A percentile compares a stretch with the other conserved stretches of the same genome.
These are phyloP conservation scores for Cutaneotrichosporon sp. DNA, from an alignment of 1,284 basidiomycete genomes.

Conservation along the genomic window DNA sequence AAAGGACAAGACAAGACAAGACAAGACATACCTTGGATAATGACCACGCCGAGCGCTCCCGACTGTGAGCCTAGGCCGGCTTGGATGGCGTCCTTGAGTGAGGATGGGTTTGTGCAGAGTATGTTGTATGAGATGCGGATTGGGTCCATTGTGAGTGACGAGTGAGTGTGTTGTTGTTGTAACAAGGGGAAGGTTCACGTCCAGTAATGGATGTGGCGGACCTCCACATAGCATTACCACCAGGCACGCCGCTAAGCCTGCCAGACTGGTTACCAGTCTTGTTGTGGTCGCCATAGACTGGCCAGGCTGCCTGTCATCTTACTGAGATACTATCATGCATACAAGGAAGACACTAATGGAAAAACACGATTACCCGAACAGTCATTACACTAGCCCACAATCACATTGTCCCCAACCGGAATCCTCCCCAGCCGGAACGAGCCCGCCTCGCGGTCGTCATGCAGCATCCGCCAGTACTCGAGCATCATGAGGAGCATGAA, in stretches of 20 bases:
- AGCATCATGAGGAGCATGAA: conserved; percentile 45
- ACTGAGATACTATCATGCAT: not conserved
- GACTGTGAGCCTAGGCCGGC: conserved; percentile 73
- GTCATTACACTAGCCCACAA: not conserved
- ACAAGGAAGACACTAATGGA: not conserved
- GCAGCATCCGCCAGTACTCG: conserved; percentile 42
- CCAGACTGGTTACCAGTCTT: not conserved
- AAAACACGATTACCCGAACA: not conserved
- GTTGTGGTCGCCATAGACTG: not conserved
- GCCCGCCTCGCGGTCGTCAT: conserved; percentile 33
- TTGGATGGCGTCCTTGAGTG: conserved; percentile 62
- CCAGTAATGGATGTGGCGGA: not conserved
- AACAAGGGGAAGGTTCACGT: conserved; percentile 1
- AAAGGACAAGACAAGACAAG: not conserved
- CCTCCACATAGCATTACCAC: not conserved
- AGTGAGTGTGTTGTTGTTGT: not conserved
- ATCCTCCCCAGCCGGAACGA: conserved; percentile 19
- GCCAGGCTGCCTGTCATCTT: no score
- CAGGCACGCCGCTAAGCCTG: not conserved
- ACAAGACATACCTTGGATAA: conserved; percentile 59
- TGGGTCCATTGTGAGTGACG: conserved; percentile 30
- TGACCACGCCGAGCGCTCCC: conserved; percentile 72
- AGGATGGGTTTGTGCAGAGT: conserved; percentile 62
- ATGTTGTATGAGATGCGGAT: conserved; percentile 69
- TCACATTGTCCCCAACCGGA: not conserved